Evolutionary conservation across 306 rosid genomes (phyloP), one percentile per base, ranked within the genome.

Genomic region (Trifolium fragiferum): DNA sequence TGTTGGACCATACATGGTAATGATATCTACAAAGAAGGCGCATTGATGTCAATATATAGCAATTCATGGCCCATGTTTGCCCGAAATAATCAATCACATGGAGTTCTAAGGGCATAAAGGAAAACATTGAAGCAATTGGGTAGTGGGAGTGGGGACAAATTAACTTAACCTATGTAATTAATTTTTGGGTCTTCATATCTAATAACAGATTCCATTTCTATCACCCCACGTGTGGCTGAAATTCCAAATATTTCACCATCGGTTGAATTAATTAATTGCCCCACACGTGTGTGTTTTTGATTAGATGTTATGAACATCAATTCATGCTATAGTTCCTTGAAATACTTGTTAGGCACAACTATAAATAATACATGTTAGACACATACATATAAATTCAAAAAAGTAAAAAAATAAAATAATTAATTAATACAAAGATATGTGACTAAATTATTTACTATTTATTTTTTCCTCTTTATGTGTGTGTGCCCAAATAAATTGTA

Each of bases 141-240:
- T 66, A 7, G 66, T 63, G 76, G 81, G 67, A 68, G 82, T 73
- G 78, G 75, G 76, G 85, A 41, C 85, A 62, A 58, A 13, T 76
- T 76, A n/a, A 50, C 55, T 44, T 76, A 61, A 71, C 82, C 77
- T 44, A 43, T 53, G 10, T 47, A 80, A 38, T 80, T 68, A 27
- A 51, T 35, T 68, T 68, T 68, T 75, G 81, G 75, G 78, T 81
- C 81, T 75, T 77, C 72, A 27, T 70, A 46, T 11, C 50, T 12
- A 8, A 10, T 38, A 12, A 70, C 41, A 72, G 47, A 37, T 61
- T 53, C 59, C n/a, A n/a, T 62, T 61, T 58, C 77, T 78, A 58
- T 63, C 81, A 65, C 77, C 81, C 82, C 91, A 83, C 94, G 91
- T 85, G 88, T 83, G 87, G 62, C 70, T 78, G 25, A 43, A 83